Percentiles rank a stretch among this genome's conserved stretches.
Conservation (phyloP, 2,329 filamentous ascomycete species). For the Aspergillus felis region DNA sequence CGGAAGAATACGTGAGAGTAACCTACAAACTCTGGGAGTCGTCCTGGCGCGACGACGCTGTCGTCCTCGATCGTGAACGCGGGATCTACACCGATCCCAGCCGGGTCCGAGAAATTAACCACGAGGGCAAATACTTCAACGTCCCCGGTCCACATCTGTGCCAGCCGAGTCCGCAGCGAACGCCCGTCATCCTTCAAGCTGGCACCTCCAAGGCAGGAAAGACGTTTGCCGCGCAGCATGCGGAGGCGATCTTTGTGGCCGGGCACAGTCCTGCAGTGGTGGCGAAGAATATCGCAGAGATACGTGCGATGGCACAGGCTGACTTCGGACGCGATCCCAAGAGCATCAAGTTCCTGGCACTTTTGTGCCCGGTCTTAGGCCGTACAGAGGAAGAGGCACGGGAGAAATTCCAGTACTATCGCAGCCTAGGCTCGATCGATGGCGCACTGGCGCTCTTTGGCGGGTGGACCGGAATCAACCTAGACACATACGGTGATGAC, state of each 20-base stretch:
- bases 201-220: constrained; percentile 65
- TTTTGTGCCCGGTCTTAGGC: constrained; percentile 63
- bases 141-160: constrained; percentile 64
- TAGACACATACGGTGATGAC: constrained; percentile 58
- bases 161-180: constrained; percentile 64
- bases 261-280: constrained; percentile 61
- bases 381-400: constrained; percentile 63
- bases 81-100: constrained; percentile 58
- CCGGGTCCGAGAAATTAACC: constrained; percentile 62
- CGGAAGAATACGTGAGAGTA: constrained; percentile 61
- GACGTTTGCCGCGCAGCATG: constrained; percentile 64
- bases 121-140: constrained; percentile 60
- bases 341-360: constrained; percentile 64
- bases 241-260: constrained; percentile 67
- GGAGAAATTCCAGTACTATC: constrained; percentile 60
- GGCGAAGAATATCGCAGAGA: constrained; percentile 59
- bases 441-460: constrained; percentile 68
- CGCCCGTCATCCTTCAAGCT: constrained; percentile 66
- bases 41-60: constrained; percentile 65
- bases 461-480: constrained; percentile 69
- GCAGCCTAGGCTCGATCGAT: constrained; percentile 59
- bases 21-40: constrained; percentile 65
- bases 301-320: constrained; percentile 53
- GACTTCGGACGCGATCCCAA: constrained; percentile 54
- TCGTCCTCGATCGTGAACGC: constrained; percentile 55